These are phyloP conservation scores for Penicillium canariense DNA, from an alignment of 495 filamentous ascomycete species.

Conservation along the genomic window DNA sequence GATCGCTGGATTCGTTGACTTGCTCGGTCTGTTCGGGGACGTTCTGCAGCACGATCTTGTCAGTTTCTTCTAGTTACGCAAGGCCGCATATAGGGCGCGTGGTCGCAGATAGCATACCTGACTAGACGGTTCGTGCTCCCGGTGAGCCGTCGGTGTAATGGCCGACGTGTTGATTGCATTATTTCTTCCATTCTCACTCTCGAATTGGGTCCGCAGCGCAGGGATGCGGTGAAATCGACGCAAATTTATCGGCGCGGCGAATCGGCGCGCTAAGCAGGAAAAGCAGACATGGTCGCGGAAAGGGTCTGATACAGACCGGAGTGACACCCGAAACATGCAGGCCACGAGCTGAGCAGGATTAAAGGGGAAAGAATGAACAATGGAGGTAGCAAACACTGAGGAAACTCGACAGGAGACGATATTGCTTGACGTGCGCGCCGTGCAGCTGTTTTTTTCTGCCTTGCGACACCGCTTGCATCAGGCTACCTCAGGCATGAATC, in stretches of 20 bases:
- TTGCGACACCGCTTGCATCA: slow-evolving; percentile 13
- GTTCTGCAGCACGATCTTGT: neutral
- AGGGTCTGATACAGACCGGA: slow-evolving; percentile 44
- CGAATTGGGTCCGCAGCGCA: slow-evolving; percentile 8
- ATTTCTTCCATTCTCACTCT: neutral
- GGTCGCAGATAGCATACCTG: neutral
- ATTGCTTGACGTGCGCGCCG: slow-evolving; percentile 4
- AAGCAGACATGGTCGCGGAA: slow-evolving; percentile 36
- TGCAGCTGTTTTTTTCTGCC: slow-evolving; percentile 28
- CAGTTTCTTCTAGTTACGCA: neutral
- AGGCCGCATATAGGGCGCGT: neutral
- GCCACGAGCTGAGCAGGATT: slow-evolving; percentile 2
- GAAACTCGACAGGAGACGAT: neutral
- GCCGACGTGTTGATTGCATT: neutral
- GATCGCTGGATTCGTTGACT: neutral
- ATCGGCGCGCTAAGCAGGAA: slow-evolving; percentile 34
- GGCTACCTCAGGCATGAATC: slow-evolving; percentile 1
- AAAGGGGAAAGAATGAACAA: slow-evolving; percentile 4
- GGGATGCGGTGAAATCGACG: slow-evolving; percentile 32
- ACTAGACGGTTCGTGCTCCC: neutral
- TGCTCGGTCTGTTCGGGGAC: neutral
- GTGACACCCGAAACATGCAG: slow-evolving; percentile 43
- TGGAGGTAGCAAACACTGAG: neutral
- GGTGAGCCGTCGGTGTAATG: neutral
- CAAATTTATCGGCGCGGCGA: slow-evolving; percentile 19